phyloP scores from a whole-genome alignment of 495 filamentous ascomycete genomes.

The Immersiella caudata region DNA sequence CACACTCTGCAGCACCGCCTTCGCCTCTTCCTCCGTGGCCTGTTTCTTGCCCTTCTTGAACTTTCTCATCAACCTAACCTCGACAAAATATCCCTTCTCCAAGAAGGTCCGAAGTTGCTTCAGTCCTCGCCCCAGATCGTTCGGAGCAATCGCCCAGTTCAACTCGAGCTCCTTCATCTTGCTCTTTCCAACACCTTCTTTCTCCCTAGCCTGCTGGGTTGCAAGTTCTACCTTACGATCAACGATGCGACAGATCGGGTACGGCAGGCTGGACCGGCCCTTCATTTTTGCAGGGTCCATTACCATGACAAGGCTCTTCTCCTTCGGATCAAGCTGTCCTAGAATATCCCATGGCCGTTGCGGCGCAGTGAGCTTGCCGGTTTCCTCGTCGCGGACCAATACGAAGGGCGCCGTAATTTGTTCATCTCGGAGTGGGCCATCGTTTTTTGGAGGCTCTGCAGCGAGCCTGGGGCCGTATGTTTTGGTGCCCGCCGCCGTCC shows the following conservation, averaged over 20 bases:
- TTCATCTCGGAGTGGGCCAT: conserved; percentile 46
- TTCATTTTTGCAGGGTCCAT: conserved; percentile 32
- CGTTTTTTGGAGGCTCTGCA: not conserved
- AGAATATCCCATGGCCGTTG: conserved; percentile 49
- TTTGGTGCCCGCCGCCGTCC: no score
- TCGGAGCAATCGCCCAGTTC: conserved; percentile 76
- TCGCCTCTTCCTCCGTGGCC: conserved; percentile 41
- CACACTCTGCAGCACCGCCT: conserved; percentile 38
- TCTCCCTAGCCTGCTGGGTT: conserved; percentile 32
- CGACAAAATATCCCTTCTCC: conserved; percentile 63
- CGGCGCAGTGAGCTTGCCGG: conserved; percentile 51
- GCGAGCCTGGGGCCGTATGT: not conserved
- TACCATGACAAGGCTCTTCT: conserved; percentile 63
- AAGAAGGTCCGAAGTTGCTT: conserved; percentile 64
- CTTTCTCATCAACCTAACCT: conserved; percentile 59
- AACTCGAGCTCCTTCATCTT: conserved; percentile 73
- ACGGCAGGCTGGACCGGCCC: conserved; percentile 12
- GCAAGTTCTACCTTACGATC: conserved; percentile 42
- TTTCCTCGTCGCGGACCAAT: conserved; percentile 55
- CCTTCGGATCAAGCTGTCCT: conserved; percentile 47
- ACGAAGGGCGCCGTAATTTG: conserved; percentile 58
- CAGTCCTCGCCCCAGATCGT: conserved; percentile 67
- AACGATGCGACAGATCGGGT: conserved; percentile 69
- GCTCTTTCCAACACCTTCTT: conserved; percentile 19
- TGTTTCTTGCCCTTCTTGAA: conserved; percentile 32